Evolutionary conservation across 306 rosid genomes (phyloP), one percentile per base, ranked within the genome.

Genomic region (Mimosa pudica): DNA sequence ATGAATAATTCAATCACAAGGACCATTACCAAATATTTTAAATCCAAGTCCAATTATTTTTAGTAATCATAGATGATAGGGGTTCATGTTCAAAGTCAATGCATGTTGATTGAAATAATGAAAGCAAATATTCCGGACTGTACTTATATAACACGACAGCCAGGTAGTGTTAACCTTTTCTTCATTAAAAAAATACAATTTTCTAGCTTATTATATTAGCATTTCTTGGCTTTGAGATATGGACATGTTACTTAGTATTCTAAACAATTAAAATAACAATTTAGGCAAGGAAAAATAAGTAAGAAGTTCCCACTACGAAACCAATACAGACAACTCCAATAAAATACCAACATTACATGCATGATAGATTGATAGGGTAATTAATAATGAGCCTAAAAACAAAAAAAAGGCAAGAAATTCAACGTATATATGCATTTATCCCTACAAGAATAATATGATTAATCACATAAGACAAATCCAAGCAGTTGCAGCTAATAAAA

Each of bases 281-380:
- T 74, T 78, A 72, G 63, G 79, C 64, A 45, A 42, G 80, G 78
- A 74, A 9, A 63, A 48, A 7, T 14, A 76, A 49, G 76, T 16
- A 79, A 63, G 76, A 65, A 70, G 82, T 65, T 85, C 81, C 81
- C 79, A 20, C 33, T 42, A 77, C 76, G 80, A 81, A 84, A 81
- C 72, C 49, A 32, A 73, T 47, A 79, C 67, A 80, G 85, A 87
- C 80, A 81, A 63, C 79, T 77, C 85, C 81, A 84, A 78, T 86
- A 81, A 54, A 68, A 61, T 46, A 74, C 74, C 87, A 82, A 71
- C 74, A 78, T 74, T 45, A 80, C 78, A 69, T 44, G 30, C 77
- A 77, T 67, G 68, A 42, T n/a, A n/a, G n/a, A n/a, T n/a, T n/a
- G n/a, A n/a, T 16, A 66, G 84, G 66, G 44, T 72, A 74, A 51